Evolutionary conservation across 192 early-diverging fungal species (phyloP), one percentile per base, ranked within the genome.

Genomic region (Jimgerdemannia lactiflua): DNA sequence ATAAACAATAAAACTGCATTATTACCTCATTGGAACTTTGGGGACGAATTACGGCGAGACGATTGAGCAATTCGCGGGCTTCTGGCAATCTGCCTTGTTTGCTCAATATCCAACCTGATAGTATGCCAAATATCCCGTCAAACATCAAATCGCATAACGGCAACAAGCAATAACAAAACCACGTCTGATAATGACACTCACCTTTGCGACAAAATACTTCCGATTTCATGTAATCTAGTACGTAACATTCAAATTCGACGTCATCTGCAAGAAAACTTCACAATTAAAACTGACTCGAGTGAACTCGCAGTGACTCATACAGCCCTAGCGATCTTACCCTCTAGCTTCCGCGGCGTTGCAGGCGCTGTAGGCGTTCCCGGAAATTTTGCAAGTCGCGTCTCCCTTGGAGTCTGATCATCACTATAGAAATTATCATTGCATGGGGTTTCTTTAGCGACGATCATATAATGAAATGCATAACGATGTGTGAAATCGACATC

Each of bases 391-490:
- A 85, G 14, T 20, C 71, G 82, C 43, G 80, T 84, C 43, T 86
- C 84, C 3, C 89, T 68, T 18, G 90, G 89, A 8, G 89, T 90
- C 71, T 84, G 84, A 11, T 75, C 75, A n/a, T 81, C 77, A 68
- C 78, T 83, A 19, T 39, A 39, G 64, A n/a, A 59, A 70, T 18
- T 20, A 77, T 41, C n/a, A 40, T 17, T 54, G 18, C 39, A 76
- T 39, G 18, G 19, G 17, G 10, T 3, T 9, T n/a, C 39, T 11
- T 39, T 29, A 59, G 14, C 14, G 14, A 59, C 0, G 2, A 59
- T 59, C 29, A 29, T 29, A 29, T 29, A 29, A 29, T 29, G 29
- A 29, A 29, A 29, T 1, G 29, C 29, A 29, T 29, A 29, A 29
- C 49, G 14, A 59, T 14, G 49, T 59, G 6, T 10, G 8, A 59